These are phyloP conservation scores for Microbotryum silenes-acaulis DNA, from an alignment of 1,284 basidiomycete genomes.

Conservation along the genomic window DNA sequence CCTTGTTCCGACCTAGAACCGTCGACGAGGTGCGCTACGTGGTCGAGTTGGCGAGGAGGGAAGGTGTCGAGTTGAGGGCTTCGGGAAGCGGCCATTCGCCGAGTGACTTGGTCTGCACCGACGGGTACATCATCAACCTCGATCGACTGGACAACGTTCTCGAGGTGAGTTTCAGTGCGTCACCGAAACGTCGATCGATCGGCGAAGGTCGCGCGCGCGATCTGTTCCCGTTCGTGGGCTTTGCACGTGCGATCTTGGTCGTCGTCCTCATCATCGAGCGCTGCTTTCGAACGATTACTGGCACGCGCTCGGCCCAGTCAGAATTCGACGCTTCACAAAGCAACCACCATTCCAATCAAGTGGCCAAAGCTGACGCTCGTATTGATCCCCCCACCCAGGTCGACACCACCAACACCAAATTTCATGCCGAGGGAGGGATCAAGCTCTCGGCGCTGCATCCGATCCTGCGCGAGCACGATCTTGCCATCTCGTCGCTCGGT, in stretches of 20 bases:
- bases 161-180: constrained; percentile 52
- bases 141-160: constrained; percentile 60
- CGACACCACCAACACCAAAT: constrained; percentile 59
- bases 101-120: constrained; percentile 77
- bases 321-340: background rate
- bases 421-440: constrained; percentile 70
- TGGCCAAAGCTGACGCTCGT: background rate
- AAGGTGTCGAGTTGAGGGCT: constrained; percentile 65
- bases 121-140: constrained; percentile 64
- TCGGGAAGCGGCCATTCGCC: constrained; percentile 89
- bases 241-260: background rate
- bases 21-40: constrained; percentile 66
- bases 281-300: background rate
- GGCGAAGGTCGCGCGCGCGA: too few species aligned
- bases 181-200: too few species aligned
- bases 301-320: background rate
- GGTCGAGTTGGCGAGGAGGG: constrained; percentile 72
- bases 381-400: constrained; percentile 47
- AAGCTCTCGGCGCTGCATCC: constrained; percentile 50
- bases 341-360: constrained; percentile 16
- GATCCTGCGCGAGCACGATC: constrained; percentile 53
- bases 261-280: background rate
- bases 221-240: too few species aligned
- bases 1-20: constrained; percentile 67
- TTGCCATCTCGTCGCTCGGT: constrained; percentile 87